A percentile compares a stretch with the other conserved stretches of the same genome.
Conservation (phyloP, 805 yeast genomes). For the Yamadazyma kitorensis region DNA sequence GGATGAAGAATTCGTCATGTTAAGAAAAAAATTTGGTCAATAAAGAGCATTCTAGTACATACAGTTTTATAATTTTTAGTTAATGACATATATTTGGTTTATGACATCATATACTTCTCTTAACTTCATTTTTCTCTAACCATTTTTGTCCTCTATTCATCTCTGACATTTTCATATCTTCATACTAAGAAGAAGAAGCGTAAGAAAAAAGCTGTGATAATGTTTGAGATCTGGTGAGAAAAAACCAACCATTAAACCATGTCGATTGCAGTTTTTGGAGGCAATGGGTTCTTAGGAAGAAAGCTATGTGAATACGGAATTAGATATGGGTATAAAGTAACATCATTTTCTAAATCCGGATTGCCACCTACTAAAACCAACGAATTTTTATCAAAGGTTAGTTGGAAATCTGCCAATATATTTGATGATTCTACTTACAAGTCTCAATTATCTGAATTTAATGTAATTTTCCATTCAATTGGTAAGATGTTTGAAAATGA, state of each 20-base stretch:
- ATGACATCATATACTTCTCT: too few species aligned
- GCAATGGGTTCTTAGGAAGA: constrained; percentile 77
- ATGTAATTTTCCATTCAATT: constrained; percentile 77
- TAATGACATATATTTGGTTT: too few species aligned
- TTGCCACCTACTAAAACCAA: constrained; percentile 37
- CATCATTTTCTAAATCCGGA: constrained; percentile 69
- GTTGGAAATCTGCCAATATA: constrained; percentile 67
- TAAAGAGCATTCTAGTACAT: constrained; percentile 5
- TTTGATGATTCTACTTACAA: constrained; percentile 61
- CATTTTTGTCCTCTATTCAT: too few species aligned
- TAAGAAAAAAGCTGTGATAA: too few species aligned
- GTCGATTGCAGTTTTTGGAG: constrained; percentile 73
- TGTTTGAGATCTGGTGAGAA: too few species aligned
- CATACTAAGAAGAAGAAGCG: too few species aligned
- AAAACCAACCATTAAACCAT: too few species aligned
- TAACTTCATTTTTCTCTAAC: too few species aligned
- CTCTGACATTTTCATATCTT: too few species aligned
- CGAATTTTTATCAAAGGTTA: constrained; percentile 56
- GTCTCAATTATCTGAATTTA: constrained; percentile 44
- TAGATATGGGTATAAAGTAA: constrained; percentile 59
- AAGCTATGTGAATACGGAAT: constrained; percentile 68
- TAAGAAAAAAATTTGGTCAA: constrained; percentile 36
- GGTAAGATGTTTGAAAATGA: constrained; percentile 74
- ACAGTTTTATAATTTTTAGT: too few species aligned
- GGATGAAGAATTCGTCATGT: constrained; percentile 37